Evolutionary conservation across 1,284 basidiomycete species (phyloP).

Genomic region (Ustilago loliicola): DNA sequence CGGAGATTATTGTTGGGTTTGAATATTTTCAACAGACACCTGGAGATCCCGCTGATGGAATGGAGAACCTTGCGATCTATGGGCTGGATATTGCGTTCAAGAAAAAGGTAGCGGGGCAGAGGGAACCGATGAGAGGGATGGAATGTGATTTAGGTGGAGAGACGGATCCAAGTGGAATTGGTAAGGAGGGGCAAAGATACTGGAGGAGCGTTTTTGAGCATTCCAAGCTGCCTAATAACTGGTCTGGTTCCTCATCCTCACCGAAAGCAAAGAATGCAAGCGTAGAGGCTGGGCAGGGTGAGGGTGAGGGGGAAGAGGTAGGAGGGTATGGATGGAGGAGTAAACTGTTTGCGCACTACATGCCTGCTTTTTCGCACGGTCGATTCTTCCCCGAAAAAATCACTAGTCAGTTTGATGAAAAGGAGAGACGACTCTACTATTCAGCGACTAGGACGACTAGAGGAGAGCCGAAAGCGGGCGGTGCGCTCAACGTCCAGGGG

Average conservation of each 20-base stretch:
- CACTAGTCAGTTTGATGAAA: conserved; percentile 64
- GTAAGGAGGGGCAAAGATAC: conserved; percentile 16
- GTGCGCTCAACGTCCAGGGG: conserved; percentile 42
- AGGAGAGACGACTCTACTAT: conserved; percentile 54
- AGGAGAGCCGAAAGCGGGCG: conserved; percentile 52
- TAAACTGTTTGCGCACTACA: conserved; percentile 57
- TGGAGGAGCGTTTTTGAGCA: conserved; percentile 60
- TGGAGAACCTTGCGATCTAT: conserved; percentile 60
- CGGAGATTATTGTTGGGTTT: conserved; percentile 58
- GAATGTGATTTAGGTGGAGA: conserved; percentile 51
- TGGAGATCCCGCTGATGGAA: conserved; percentile 56
- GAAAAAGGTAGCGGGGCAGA: conserved; percentile 33
- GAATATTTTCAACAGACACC: conserved; percentile 60
- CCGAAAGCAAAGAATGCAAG: conserved; percentile 2
- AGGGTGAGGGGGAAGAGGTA: neutral
- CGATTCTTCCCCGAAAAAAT: conserved; percentile 45
- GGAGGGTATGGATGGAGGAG: conserved; percentile 31
- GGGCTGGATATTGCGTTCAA: conserved; percentile 53
- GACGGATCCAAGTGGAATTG: conserved; percentile 28
- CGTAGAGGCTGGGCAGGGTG: neutral
- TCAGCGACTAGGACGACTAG: conserved; percentile 39
- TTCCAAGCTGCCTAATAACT: conserved; percentile 52
- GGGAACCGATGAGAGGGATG: conserved; percentile 36
- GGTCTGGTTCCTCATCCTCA: conserved; percentile 14
- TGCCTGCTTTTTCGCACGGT: conserved; percentile 48